Conservation (phyloP, 225 moss, liverwort and hornwort genomes). For the Bryum argenteum region DNA sequence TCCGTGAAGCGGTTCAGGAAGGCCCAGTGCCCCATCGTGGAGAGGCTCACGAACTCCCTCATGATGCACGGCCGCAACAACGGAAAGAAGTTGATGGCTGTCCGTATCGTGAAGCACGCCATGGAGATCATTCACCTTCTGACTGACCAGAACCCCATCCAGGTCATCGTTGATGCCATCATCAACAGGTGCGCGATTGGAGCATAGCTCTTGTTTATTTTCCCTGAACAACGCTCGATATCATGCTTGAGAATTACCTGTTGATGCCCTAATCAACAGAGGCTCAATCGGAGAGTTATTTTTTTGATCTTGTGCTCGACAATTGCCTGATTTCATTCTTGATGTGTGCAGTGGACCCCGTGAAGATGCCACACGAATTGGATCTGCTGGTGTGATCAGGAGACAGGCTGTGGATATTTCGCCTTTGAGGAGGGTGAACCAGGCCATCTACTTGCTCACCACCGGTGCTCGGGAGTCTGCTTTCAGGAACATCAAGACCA, state of each 20-base stretch:
- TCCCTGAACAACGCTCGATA: too few relatives aligned
- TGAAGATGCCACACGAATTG: conserved; percentile 88
- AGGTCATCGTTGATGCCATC: conserved; percentile 81
- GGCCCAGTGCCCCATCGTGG: conserved; percentile 80
- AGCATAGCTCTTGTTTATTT: too few relatives aligned
- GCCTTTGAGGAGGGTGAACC: conserved; percentile 79
- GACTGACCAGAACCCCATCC: conserved; percentile 78
- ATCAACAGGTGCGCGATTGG: conserved; percentile 62
- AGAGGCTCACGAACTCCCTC: conserved; percentile 83
- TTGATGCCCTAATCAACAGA: too few relatives aligned
- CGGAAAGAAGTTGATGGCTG: conserved; percentile 86
- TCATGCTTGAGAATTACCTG: too few relatives aligned
- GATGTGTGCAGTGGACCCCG: conserved; percentile 58
- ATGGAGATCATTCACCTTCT: conserved; percentile 90
- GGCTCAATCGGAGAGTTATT: too few relatives aligned
- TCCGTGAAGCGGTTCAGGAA: conserved; percentile 85
- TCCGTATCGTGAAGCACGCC: conserved; percentile 83
- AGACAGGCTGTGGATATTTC: conserved; percentile 94
- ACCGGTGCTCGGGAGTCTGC: conserved; percentile 86
- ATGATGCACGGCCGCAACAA: conserved; percentile 95
- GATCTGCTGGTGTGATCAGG: conserved; percentile 84
- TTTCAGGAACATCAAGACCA: conserved; percentile 87
- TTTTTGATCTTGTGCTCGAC: too few relatives aligned
- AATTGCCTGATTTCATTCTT: too few relatives aligned
- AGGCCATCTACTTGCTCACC: conserved; percentile 86